Evolutionary conservation across 768 basidiomycete genomes (phyloP).

Genomic region (Clavulina sp.): DNA sequence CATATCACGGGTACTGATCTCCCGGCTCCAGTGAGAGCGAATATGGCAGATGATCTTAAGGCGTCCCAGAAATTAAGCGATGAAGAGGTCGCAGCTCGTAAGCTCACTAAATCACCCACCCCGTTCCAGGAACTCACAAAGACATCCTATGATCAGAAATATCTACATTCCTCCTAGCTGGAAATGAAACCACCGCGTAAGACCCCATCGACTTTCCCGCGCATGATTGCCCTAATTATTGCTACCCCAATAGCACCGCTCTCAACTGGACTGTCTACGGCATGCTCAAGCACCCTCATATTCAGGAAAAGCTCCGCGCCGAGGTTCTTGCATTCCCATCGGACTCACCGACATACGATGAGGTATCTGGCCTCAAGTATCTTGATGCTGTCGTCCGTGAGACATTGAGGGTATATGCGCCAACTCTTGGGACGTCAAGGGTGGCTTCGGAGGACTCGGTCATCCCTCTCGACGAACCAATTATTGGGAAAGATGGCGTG

Average conservation of each 20-base stretch:
- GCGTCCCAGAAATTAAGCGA: slow-evolving; percentile 19
- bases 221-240: slow-evolving; percentile 11
- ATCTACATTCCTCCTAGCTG: not conserved
- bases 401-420: slow-evolving; percentile 6
- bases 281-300: slow-evolving; percentile 31
- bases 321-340: slow-evolving; percentile 28
- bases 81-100: slow-evolving; percentile 18
- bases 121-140: not conserved
- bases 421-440: not conserved
- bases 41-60: slow-evolving; percentile 20
- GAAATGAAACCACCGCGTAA: slow-evolving; percentile 1
- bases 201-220: not conserved
- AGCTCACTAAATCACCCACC: slow-evolving; percentile 12
- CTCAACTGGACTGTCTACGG: slow-evolving; percentile 19
- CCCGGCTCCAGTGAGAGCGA: slow-evolving; percentile 17
- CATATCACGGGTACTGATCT: not conserved
- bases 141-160: not conserved
- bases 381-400: slow-evolving; percentile 17
- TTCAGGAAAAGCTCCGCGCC: slow-evolving; percentile 34
- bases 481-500: not conserved
- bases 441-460: slow-evolving; percentile 2
- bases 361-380: slow-evolving; percentile 15
- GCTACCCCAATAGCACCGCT: slow-evolving; percentile 18
- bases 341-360: slow-evolving; percentile 12
- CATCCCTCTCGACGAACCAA: slow-evolving; percentile 6